Evolutionary conservation across 305 asterid genomes (phyloP), one percentile per base, ranked within the genome.

Genomic region (Salvia sclarea): DNA sequence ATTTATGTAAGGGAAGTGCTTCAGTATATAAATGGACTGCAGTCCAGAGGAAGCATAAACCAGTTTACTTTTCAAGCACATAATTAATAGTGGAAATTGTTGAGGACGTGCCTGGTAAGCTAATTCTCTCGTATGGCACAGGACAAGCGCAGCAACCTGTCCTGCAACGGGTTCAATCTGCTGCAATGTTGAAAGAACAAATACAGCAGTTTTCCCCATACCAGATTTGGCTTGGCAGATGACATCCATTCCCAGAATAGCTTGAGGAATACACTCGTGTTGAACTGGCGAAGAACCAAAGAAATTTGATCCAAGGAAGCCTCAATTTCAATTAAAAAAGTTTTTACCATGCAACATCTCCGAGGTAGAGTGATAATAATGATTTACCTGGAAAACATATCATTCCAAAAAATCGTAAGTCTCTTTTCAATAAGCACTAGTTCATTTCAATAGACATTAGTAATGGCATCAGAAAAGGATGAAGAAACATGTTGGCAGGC

Each of bases 201-300:
- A 91, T 7, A 89, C 96, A 61, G 97, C 96, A 38, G 96, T 91
- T 72, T 91, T 91, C 47, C 98, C 98, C 98, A 92, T 90, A 53
- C 97, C 98, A 59, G 98, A 92, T 77, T 92, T 92, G 0, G 98
- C 98, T 86, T 90, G 98, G 77, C 97, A 92, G 61, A 92, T 86
- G 69, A 92, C 97, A 81, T 92, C 98, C 97, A 92, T 88, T 59
- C 98, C 98, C 81, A 92, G 66, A 75, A 85, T 92, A 47, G 98
- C 98, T 92, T 90, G 98, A 30, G 98, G 98, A 52, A 92, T 92
- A 75, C 98, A 88, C 84, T 92, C 98, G 4, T 92, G 98, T 92
- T 92, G 98, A 78, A 92, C 98, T 92, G 87, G 67, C 76, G 96
- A 88, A 83, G 86, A 84, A 82, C 90, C 87, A 87, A 80, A 81